A percentile compares a stretch with the other conserved stretches of the same genome.
Conservation (phyloP, 257 asterid genomes). For the Solanum habrochaites region DNA sequence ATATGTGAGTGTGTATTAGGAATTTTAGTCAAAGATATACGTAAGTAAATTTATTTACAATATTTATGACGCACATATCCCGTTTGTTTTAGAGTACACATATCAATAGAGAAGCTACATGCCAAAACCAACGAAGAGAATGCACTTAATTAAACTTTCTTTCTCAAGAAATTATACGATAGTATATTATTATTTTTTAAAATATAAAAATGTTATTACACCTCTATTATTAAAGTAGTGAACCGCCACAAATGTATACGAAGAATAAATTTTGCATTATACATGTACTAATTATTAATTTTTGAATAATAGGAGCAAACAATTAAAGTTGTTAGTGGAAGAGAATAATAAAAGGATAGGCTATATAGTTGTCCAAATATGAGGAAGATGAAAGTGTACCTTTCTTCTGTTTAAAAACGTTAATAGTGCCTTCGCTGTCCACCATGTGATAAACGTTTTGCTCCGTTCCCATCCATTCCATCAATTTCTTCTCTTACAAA, state of each 20-base stretch:
- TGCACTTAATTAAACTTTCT: background rate
- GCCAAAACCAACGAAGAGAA: background rate
- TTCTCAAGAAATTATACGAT: background rate
- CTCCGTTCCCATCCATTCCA: conserved; percentile 17
- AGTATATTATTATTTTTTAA: background rate
- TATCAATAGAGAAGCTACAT: background rate
- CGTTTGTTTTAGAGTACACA: background rate
- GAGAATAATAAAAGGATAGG: background rate
- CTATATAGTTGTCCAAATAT: conserved; percentile 32
- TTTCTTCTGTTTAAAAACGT: conserved; percentile 20
- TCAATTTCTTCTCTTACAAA: background rate
- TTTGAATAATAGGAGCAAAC: background rate
- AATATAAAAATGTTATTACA: background rate
- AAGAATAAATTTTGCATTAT: no score
- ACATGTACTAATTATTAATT: background rate
- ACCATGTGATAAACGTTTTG: conserved; percentile 52
- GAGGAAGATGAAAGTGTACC: conserved; percentile 38
- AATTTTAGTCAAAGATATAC: background rate
- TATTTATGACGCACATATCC: background rate
- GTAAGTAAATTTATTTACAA: fast-evolving
- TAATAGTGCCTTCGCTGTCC: conserved; percentile 58
- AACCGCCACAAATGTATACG: background rate
- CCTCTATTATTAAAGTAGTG: background rate
- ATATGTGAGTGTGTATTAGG: no score
- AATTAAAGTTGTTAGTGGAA: background rate